A percentile compares a stretch with the other conserved stretches of the same genome.
phyloP scores from a whole-genome alignment of 129 eudicot species.

The Helianthus tuberosus region DNA sequence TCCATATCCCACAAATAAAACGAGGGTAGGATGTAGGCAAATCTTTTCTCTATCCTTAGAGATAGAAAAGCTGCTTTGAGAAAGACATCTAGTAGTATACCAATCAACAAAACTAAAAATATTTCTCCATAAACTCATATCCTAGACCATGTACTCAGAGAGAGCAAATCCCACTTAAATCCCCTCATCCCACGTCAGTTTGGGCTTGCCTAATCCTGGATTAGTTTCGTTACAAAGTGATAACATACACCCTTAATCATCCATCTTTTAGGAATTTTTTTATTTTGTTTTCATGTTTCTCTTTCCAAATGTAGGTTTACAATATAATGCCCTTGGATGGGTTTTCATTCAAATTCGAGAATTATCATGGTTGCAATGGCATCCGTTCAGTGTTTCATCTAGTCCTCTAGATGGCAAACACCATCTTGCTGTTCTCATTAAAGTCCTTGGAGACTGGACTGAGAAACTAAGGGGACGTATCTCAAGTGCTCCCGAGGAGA shows the following conservation, averaged over 20 bases:
- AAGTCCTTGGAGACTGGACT: slow-evolving; percentile 91
- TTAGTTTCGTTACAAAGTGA: not conserved
- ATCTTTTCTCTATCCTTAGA: too few relatives aligned
- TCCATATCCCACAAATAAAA: too few relatives aligned
- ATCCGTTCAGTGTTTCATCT: slow-evolving; percentile 95
- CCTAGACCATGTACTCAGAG: too few relatives aligned
- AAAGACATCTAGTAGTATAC: too few relatives aligned
- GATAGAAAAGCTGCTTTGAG: too few relatives aligned
- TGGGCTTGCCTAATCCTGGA: too few relatives aligned
- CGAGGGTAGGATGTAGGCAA: too few relatives aligned
- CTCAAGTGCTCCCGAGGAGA: slow-evolving; percentile 39
- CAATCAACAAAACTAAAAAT: too few relatives aligned
- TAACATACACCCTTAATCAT: not conserved
- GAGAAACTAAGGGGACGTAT: slow-evolving; percentile 55
- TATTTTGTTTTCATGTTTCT: not conserved
- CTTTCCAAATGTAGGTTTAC: slow-evolving; percentile 46
- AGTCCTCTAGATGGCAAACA: slow-evolving; percentile 82
- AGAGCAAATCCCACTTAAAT: too few relatives aligned
- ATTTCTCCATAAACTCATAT: too few relatives aligned
- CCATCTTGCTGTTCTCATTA: slow-evolving; percentile 72
- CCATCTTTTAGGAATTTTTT: not conserved
- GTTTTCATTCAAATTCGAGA: slow-evolving; percentile 76
- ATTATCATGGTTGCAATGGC: slow-evolving; percentile 89
- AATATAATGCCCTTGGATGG: slow-evolving; percentile 88
- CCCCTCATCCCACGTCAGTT: too few relatives aligned